Base-by-base conservation (phyloP, 2,329 filamentous ascomycete genomes). In the Claviceps monticola region DNA sequence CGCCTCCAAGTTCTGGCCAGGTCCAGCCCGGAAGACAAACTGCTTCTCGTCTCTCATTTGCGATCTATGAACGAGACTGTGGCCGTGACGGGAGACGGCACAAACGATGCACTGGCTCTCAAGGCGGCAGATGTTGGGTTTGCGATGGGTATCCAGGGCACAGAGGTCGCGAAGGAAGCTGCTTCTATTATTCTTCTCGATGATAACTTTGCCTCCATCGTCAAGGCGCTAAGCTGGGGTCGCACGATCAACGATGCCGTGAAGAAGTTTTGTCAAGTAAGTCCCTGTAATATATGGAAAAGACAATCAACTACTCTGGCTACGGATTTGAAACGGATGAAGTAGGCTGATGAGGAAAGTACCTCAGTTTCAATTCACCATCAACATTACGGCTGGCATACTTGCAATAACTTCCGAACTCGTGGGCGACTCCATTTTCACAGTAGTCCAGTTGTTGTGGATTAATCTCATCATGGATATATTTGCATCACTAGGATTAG, bases 381-480 rank as follows among this genome's bases (percentile, higher is more conserved):
- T 84, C 63, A 84, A 84, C 61, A 82, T 84, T 56, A 83, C 80
- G 6, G 80, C 80, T 5, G 79, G 83, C 13, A 63, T 82, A 42
- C 71, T 83, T 16, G 79, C 80, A 8, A 82, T 84, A 56, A 69
- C 83, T 54, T 79, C 80, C 4, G 75, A 80, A 9, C 76, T 84
- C 46, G 74, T 78, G 14, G 74, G 72, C 53, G 62, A 69, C 6
- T 68, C 76, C 1, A 76, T 77, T 64, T 69, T 74, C 45, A 79
- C 79, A 3, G 80, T 84, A 2, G 80, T 84, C 1, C 81, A 84
- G 59, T 71, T 84, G 48, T 71, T 84, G 41, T 84, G 80, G 81
- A 78, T 84, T 51, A 83, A 84, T 62, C 69, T 84, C 43, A 83
- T 83, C 61, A 84, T 84, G 80, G 80, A 83, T 58, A 83, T 80